A percentile compares a stretch with the other conserved stretches of the same genome.
These are phyloP conservation scores for Cucurbita argyrosperma DNA, from an alignment of 306 rosid species.

Conservation along the genomic window DNA sequence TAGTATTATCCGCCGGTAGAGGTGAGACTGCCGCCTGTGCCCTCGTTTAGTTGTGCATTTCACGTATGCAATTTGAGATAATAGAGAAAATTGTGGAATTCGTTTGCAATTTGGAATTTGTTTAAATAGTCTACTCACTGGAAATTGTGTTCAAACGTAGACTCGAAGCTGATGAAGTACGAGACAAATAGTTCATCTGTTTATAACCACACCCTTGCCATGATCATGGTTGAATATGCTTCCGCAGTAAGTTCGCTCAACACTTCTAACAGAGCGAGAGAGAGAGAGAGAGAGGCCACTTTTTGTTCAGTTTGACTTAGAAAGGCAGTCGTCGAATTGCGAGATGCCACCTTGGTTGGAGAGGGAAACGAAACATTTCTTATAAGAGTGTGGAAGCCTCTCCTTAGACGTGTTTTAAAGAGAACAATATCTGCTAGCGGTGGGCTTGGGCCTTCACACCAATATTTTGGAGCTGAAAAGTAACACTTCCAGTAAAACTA, in stretches of 20 bases:
- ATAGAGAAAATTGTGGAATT: background rate
- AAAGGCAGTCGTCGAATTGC: background rate
- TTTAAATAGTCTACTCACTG: background rate
- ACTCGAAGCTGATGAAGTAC: background rate
- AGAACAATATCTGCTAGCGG: too few species aligned
- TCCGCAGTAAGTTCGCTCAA: slow-evolving; percentile 49
- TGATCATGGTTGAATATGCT: slow-evolving; percentile 66
- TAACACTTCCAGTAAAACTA: background rate
- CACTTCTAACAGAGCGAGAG: too few species aligned
- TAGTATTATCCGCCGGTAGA: background rate
- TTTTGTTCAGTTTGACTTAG: background rate
- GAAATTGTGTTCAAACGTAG: background rate
- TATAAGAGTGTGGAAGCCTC: too few species aligned
- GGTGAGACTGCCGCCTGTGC: background rate
- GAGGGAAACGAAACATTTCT: too few species aligned
- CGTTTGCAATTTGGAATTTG: background rate
- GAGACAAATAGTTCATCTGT: background rate
- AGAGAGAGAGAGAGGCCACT: background rate
- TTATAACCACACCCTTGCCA: slow-evolving; percentile 71
- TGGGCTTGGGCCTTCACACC: too few species aligned
- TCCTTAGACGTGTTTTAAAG: too few species aligned
- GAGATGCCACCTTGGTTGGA: too few species aligned
- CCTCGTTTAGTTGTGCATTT: background rate
- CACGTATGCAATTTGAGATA: background rate
- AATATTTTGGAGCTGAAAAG: background rate